phyloP scores from a whole-genome alignment of 306 rosid genomes.

The Pachyrhizus erosus region DNA sequence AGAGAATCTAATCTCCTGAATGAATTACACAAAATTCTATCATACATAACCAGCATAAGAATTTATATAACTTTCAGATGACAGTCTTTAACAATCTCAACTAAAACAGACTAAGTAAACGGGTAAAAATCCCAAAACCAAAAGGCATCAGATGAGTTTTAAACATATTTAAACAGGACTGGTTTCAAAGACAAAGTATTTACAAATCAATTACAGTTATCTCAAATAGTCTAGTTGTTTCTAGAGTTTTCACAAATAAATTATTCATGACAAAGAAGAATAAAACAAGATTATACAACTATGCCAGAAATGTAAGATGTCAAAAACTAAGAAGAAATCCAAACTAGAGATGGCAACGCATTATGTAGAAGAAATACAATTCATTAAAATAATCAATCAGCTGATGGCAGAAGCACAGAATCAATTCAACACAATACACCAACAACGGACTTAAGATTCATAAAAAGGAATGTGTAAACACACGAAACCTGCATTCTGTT shows the following conservation, averaged over 20 bases:
- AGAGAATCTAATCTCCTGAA: background rate
- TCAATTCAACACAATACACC: background rate
- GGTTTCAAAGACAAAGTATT: background rate
- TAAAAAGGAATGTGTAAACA: background rate
- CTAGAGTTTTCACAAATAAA: background rate
- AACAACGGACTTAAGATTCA: background rate
- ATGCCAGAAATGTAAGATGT: background rate
- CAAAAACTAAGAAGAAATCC: slow-evolving; percentile 22
- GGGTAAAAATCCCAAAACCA: background rate
- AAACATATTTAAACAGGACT: background rate
- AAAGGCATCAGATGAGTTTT: background rate
- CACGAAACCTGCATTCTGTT: background rate
- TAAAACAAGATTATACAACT: slow-evolving; percentile 7
- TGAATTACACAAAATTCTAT: background rate
- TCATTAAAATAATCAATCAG: slow-evolving; percentile 9
- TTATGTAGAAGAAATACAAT: background rate
- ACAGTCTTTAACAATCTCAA: background rate
- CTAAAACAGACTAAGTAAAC: background rate
- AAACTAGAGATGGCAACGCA: background rate
- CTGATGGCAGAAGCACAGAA: background rate
- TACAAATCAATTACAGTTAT: background rate
- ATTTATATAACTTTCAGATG: slow-evolving; percentile 28
- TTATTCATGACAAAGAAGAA: background rate
- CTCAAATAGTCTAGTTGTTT: background rate
- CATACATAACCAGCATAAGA: background rate